These are phyloP conservation scores for Phytophthora citricola DNA, from an alignment of 352 stramenopile genomes.

Conservation along the genomic window DNA sequence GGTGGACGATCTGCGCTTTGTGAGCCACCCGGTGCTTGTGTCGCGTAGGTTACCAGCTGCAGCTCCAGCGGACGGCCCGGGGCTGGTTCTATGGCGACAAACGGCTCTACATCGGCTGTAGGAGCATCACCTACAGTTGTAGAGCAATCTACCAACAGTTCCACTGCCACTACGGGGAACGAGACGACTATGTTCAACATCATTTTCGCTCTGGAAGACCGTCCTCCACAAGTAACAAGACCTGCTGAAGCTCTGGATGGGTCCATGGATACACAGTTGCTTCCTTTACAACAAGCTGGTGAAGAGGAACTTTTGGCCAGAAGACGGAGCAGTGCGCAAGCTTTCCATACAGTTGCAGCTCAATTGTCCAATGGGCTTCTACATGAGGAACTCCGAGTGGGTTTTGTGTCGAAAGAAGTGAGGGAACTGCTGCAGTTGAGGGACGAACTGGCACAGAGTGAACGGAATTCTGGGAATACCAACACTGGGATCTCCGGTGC, in stretches of 20 bases:
- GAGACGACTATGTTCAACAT: slow-evolving; percentile 92
- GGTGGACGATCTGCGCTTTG: slow-evolving; percentile 87
- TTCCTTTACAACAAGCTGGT: slow-evolving; percentile 28
- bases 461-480: slow-evolving; percentile 42
- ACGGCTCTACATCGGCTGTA: slow-evolving; percentile 11
- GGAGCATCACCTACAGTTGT: slow-evolving; percentile 18
- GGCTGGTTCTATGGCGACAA: slow-evolving; percentile 5
- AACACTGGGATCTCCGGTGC: slow-evolving; percentile 21
- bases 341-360: slow-evolving; percentile 70
- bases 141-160: slow-evolving; percentile 24
- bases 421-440: slow-evolving; percentile 78
- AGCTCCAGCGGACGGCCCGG: slow-evolving; percentile 15
- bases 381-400: slow-evolving; percentile 81
- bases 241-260: slow-evolving; percentile 2
- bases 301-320: slow-evolving; percentile 45
- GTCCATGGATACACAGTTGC: slow-evolving; percentile 23
- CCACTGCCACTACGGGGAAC: slow-evolving; percentile 28
- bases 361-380: slow-evolving; percentile 84
- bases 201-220: slow-evolving; percentile 83
- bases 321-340: slow-evolving; percentile 49
- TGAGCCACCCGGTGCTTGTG: slow-evolving; percentile 87
- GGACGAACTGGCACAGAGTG: slow-evolving; percentile 80
- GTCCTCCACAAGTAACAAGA: slow-evolving; percentile 27
- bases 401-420: slow-evolving; percentile 84
- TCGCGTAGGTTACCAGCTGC: slow-evolving; percentile 38